Evolutionary conservation across 176 grass and related monocot species (phyloP).

Genomic region (Cenchrus purpureus): DNA sequence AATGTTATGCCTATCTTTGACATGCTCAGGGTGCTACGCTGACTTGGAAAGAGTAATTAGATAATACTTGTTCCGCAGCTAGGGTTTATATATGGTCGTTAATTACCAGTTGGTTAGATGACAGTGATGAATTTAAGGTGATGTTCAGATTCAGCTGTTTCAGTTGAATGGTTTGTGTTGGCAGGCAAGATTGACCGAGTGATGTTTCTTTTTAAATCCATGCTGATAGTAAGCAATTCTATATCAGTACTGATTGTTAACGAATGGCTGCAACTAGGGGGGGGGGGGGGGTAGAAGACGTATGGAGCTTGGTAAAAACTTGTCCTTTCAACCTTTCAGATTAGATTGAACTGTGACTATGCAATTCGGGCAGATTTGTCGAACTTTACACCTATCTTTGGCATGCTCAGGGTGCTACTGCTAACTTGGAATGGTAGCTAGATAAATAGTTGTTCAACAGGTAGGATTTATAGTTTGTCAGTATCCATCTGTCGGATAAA

Average conservation of each 20-base stretch:
- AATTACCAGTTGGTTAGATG: background rate
- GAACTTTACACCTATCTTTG: background rate
- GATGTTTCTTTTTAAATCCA: background rate
- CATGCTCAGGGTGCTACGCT: background rate
- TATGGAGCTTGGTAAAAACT: background rate
- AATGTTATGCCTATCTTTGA: background rate
- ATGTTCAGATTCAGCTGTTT: background rate
- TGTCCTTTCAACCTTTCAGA: background rate
- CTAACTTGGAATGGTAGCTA: background rate
- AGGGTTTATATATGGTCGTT: background rate
- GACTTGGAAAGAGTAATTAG: background rate
- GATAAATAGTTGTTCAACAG: background rate
- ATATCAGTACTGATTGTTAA: no score
- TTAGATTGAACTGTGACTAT: background rate
- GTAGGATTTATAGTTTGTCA: background rate
- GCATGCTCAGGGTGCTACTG: background rate
- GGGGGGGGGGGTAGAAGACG: no score
- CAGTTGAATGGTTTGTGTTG: background rate
- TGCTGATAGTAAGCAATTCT: background rate
- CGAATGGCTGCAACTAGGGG: no score
- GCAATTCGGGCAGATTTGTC: background rate
- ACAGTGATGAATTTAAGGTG: background rate
- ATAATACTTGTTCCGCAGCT: background rate
- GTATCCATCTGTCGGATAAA: background rate
- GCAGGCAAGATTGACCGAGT: background rate